Percentiles rank a stretch among this genome's conserved stretches.
These are phyloP conservation scores for Thermochaetoides dissita DNA, from an alignment of 2,329 filamentous ascomycete genomes.

Conservation along the genomic window DNA sequence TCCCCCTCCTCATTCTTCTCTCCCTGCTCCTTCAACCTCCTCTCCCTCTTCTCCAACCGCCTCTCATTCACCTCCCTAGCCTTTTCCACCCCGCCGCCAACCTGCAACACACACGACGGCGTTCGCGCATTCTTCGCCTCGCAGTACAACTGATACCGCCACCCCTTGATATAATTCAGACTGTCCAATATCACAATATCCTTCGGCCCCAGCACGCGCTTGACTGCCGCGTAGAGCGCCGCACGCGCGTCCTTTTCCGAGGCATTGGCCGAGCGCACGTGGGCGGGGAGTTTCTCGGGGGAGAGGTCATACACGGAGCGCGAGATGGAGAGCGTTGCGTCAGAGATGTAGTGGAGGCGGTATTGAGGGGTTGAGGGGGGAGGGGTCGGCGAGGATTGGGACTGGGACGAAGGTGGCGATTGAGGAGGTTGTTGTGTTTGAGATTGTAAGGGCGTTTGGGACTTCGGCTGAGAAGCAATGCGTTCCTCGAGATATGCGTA, in stretches of 20 bases:
- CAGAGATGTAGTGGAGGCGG: constrained; percentile 60
- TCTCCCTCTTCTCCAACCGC: constrained; percentile 28
- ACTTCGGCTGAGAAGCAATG: constrained; percentile 26
- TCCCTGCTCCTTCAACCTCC: neutral
- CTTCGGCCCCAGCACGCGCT: constrained; percentile 55
- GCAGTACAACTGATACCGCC: constrained; percentile 74
- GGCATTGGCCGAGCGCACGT: constrained; percentile 56
- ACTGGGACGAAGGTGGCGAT: constrained; percentile 14
- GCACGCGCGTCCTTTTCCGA: constrained; percentile 74
- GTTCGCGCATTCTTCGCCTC: constrained; percentile 70
- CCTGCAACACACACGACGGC: constrained; percentile 58
- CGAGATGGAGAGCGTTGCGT: constrained; percentile 55
- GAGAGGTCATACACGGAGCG: constrained; percentile 59
- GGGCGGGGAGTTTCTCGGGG: constrained; percentile 33
- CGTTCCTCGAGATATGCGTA: constrained; percentile 47
- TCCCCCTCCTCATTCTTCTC: constrained; percentile 23
- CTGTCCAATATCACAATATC: constrained; percentile 70
- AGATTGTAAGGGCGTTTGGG: neutral
- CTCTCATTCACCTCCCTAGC: constrained; percentile 46
- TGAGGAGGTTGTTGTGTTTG: neutral
- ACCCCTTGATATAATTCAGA: constrained; percentile 81
- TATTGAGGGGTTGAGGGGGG: constrained; percentile 28
- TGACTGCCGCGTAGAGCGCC: constrained; percentile 61
- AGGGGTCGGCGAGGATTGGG: constrained; percentile 2
- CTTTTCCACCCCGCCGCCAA: constrained; percentile 41